These are phyloP conservation scores for Lentinula edodes DNA, from an alignment of 768 basidiomycete genomes.

Conservation along the genomic window DNA sequence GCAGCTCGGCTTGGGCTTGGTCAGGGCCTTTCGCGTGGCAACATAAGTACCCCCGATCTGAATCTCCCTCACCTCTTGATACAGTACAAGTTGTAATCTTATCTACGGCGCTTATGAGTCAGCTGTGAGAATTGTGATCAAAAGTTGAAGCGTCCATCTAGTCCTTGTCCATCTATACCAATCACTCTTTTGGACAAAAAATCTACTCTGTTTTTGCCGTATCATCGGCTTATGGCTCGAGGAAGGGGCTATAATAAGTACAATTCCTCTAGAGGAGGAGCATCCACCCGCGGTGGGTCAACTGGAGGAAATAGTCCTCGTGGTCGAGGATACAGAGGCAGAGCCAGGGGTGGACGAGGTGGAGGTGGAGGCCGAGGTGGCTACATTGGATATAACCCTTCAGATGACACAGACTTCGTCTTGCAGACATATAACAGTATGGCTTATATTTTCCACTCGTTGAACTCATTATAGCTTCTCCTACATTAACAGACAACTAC, in stretches of 20 bases:
- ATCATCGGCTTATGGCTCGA: conserved; percentile 3
- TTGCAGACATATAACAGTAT: conserved; percentile 19
- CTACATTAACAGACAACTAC: conserved; percentile 5
- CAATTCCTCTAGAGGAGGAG: background rate
- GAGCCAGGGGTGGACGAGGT: conserved; percentile 24
- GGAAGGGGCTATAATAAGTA: background rate
- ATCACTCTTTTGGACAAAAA: background rate
- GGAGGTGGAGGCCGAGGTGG: conserved; percentile 21
- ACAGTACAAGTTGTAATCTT: background rate
- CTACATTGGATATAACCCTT: conserved; percentile 19
- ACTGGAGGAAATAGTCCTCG: background rate
- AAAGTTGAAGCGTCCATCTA: background rate
- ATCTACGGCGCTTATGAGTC: background rate
- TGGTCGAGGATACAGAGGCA: conserved; percentile 12
- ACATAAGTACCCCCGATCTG: no score
- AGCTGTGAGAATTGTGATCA: background rate
- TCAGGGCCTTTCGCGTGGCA: no score
- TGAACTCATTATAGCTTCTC: background rate
- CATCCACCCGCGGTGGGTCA: background rate
- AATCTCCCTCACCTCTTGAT: no score
- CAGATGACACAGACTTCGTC: conserved; percentile 16
- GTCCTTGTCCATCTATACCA: background rate
- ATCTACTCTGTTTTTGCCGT: background rate
- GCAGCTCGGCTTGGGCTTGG: no score
- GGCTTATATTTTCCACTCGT: background rate